Base-by-base conservation (phyloP, 2,329 filamentous ascomycete genomes). In the Dactylellina cionopaga region DNA sequence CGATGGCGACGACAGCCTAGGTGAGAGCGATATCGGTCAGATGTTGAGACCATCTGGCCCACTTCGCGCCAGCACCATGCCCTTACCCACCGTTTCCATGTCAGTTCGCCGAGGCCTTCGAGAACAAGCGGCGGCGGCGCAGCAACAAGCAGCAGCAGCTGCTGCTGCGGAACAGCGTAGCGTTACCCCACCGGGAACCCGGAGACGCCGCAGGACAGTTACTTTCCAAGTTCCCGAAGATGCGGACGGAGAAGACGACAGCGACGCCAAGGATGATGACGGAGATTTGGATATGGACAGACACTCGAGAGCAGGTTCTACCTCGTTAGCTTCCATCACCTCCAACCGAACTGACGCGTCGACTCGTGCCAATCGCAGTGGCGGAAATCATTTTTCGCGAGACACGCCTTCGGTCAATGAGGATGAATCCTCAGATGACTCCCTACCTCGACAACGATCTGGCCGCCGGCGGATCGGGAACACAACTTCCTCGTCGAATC, bases 211-310 rank as follows among this genome's bases (percentile, higher is more conserved):
- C 11, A 58, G 59, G 33, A 72, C 68, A n/a, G 68, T 72, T 13
- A 72, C 68, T 11, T 72, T 72, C 43, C 68, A 72, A 31, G 68
- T 72, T 15, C 68, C 68, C 15, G 68, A 72, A 29, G 68, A 72
- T 47, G 68, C 68, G 29, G 68, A 72, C 29, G 68, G 59, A 22
- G 68, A 72, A 35, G 65, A 72, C 37, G 68, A 72, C 55, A 72
- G 68, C 33, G 68, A 72, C 44, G 27, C 66, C 17, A 55, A 59
- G 37, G 68, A 72, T 55, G 68, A 64, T 17, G 68, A 72, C 25
- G 68, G 68, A 25, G 68, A 72, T 62, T 60, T 72, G 62, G 68
- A 72, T 72, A 72, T 72, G 68, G 68, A 72, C 59, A 72, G 68
- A 59, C 68, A 72, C 41, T 72, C 68, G 59, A 72, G 68, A 72